These are phyloP conservation scores for Venturia nashicola DNA, from an alignment of 2,329 filamentous ascomycete genomes.

Conservation along the genomic window DNA sequence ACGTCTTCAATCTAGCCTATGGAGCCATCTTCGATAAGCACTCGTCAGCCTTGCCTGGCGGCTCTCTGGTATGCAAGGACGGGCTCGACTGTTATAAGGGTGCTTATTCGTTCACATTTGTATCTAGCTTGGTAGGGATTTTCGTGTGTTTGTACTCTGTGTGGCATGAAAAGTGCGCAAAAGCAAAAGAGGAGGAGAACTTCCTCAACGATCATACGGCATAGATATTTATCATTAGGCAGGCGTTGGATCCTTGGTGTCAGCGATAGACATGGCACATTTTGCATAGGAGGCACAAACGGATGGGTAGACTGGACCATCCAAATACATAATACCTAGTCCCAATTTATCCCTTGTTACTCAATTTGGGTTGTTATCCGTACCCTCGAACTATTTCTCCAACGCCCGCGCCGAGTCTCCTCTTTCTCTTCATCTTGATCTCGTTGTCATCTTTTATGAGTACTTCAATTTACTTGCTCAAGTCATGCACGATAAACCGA, in stretches of 20 bases:
- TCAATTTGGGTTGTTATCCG: no score
- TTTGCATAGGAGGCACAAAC: background rate
- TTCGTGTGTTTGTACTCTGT: conserved; percentile 47
- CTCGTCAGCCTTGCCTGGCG: conserved; percentile 55
- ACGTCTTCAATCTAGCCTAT: conserved; percentile 88
- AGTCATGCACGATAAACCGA: no score
- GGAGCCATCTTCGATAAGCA: conserved; percentile 73
- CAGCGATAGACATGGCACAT: background rate
- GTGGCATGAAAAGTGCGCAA: conserved; percentile 3
- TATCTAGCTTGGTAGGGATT: conserved; percentile 57
- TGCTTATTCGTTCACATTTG: conserved; percentile 70
- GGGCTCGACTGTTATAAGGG: conserved; percentile 69
- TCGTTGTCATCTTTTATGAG: no score
- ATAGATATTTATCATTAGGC: background rate
- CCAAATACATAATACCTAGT: no score
- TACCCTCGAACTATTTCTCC: no score
- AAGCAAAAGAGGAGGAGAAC: background rate
- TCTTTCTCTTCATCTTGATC: no score
- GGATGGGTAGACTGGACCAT: no score
- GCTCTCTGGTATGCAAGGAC: conserved; percentile 51
- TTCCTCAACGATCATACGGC: conserved; percentile 1
- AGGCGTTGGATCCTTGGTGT: background rate
- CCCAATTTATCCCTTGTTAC: no score
- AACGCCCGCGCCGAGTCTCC: no score
- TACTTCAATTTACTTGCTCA: no score